Base-by-base conservation (phyloP, 305 asterid species). In the Petunia hybrid region DNA sequence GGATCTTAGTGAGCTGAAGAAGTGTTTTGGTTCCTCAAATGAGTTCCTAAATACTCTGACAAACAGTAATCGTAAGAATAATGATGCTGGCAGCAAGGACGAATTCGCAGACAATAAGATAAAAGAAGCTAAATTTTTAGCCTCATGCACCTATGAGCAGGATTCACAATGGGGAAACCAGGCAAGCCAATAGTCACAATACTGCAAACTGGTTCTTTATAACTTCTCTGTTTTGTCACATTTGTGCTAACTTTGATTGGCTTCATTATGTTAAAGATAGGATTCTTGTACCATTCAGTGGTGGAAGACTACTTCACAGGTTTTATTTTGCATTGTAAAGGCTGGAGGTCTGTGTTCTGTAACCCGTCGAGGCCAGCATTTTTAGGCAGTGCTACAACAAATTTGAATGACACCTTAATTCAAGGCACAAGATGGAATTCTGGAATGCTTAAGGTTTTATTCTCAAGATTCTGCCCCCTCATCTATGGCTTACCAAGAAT, bases 301-400 rank as follows among this genome's bases (percentile, higher is more conserved):
- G 89, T 86, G 74, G 98, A 94, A 77, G 98, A 94, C 84, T 86
- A 84, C 84, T 90, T 91, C 9, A 90, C 97, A 5, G 84, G 98
- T 35, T 83, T 92, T 22, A 82, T 83, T 8, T 69, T 93, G 67
- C 94, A 92, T 8, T 87, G 94, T 10, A 87, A 84, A 74, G 97
- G 97, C 1, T 91, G 95, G 94, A 85, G 2, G 36, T 91, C 97
- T 2, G 91, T 92, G 66, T 91, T 84, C 42, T n/a, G 14, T 13
- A 84, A 87, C 9, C 97, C 98, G 2, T 1, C 78, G 1, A 84
- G 91, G 80, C 89, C 97, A 5, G 88, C 95, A 69, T 94, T 94
- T 85, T 78, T 92, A 78, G 98, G 98, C 5, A 69, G 91, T 13
- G 82, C 85, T 4, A 90, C 96, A 1, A 86, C 88, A 61, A 90